Evolutionary conservation across 1,284 basidiomycete species (phyloP), one percentile per base, ranked within the genome.

Genomic region (Calocybe gambosa): DNA sequence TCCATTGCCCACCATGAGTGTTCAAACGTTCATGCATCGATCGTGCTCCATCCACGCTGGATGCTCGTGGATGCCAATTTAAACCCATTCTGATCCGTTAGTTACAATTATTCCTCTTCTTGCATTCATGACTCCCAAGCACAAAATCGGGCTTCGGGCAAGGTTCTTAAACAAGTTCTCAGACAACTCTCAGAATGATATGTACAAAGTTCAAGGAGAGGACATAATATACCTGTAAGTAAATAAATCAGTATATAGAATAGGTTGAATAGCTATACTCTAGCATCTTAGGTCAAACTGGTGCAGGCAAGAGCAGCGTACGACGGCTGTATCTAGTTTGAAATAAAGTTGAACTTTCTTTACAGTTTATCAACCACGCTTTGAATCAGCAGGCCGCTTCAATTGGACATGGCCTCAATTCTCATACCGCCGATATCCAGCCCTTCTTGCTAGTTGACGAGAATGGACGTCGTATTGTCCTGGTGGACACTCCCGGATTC

Each of bases 401-500:
- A 4, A 47, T 52, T 3, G 50, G 52, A 13, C 44, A 52, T 28
- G 43, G 33, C 31, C 21, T 52, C 10, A 41, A 45, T 8, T 51
- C 53, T 2, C 47, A 52, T 20, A 54, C 53, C 1, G 10, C 40
- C 19, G 29, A 44, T 12, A 47, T 54, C 3, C 25, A 46, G n/a
- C 43, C 44, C n/a, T 46, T 48, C 21, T 9, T 44, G 19, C 38
- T 33, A 15, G 29, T 12, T 5, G 5, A 18, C 9, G 18, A 31
- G 13, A 28, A 15, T 18, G 45, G 48, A 9, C 52, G 45, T 6
- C 53, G 50, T 25, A 26, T 57, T 10, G 47, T 61, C 25, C 46
- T 61, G 12, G 54, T 61, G 6, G 59, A 61, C 39, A 61, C 59
- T 5, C 59, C 59, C 3, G 59, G 59, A 2, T 59, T 61, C 39